These are phyloP conservation scores for Chrysanthemum lavandulifolium DNA, from an alignment of 129 eudicot genomes.

Conservation along the genomic window DNA sequence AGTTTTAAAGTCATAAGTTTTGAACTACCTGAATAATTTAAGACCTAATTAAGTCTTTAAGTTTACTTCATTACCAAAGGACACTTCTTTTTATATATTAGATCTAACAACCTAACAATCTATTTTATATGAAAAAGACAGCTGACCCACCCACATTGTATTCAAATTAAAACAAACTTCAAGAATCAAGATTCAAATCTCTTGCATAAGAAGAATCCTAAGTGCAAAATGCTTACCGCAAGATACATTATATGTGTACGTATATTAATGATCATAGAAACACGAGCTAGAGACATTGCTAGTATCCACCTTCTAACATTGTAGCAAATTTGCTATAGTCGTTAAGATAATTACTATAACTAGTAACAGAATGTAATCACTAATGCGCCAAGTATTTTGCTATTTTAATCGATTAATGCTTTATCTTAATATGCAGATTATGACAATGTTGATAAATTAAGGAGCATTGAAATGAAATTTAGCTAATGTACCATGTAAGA, in stretches of 20 bases:
- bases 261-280: not conserved
- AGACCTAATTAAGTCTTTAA: conserved; percentile 20
- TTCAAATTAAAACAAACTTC: not conserved
- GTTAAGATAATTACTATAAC: no score
- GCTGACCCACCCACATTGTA: conserved; percentile 33
- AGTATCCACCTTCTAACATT: no score
- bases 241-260: not conserved
- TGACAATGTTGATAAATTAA: not conserved
- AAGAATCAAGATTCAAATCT: conserved; percentile 25
- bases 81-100: not conserved
- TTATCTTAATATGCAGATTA: not conserved
- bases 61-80: conserved; percentile 30
- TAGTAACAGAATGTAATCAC: no score
- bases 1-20: not conserved
- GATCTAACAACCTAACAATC: conserved; percentile 18
- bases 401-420: no score
- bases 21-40: conserved; percentile 14
- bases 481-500: conserved; percentile 69
- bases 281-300: no score
- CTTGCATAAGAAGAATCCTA: conserved; percentile 3
- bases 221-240: not conserved
- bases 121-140: conserved; percentile 27
- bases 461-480: conserved; percentile 6
- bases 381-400: no score
- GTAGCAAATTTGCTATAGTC: no score